These are phyloP conservation scores for Clarireedia sp. DNA, from an alignment of 2,329 filamentous ascomycete species.

Conservation along the genomic window DNA sequence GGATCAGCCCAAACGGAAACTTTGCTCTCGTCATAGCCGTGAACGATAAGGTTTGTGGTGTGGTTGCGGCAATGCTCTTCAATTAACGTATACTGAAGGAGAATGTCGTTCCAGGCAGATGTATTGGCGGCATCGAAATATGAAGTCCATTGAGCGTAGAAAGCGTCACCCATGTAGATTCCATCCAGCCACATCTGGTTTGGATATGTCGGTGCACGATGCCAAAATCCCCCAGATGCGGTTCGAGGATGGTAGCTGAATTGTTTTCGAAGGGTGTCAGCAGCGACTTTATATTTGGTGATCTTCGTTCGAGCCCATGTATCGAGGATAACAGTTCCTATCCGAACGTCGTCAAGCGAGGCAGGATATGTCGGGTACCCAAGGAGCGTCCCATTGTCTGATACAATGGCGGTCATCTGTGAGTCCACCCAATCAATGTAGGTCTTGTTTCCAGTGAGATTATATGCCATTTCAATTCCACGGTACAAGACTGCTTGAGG, in stretches of 20 bases:
- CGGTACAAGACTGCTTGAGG: slow-evolving; percentile 7
- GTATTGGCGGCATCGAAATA: slow-evolving; percentile 22
- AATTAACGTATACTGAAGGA: slow-evolving; percentile 23
- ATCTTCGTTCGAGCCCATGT: slow-evolving; percentile 30
- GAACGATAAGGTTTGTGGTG: slow-evolving; percentile 27
- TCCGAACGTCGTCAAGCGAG: slow-evolving; percentile 44
- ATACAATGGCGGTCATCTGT: slow-evolving; percentile 41
- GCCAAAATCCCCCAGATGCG: slow-evolving; percentile 43
- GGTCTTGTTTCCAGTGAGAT: slow-evolving; percentile 35
- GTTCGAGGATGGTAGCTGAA: slow-evolving; percentile 43
- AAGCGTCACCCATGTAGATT: slow-evolving; percentile 39
- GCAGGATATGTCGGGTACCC: slow-evolving; percentile 40
- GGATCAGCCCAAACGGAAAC: slow-evolving; percentile 31
- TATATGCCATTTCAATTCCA: slow-evolving; percentile 30
- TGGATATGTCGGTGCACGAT: slow-evolving; percentile 31
- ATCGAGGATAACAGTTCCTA: slow-evolving; percentile 30
- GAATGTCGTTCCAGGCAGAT: slow-evolving; percentile 26
- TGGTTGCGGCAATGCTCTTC: slow-evolving; percentile 19
- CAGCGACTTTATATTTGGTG: slow-evolving; percentile 41
- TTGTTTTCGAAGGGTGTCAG: slow-evolving; percentile 38
- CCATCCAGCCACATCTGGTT: slow-evolving; percentile 50
- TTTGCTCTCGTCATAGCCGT: slow-evolving; percentile 31
- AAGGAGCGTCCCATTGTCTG: slow-evolving; percentile 38
- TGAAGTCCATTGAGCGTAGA: slow-evolving; percentile 22
- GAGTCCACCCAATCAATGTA: slow-evolving; percentile 38